Evolutionary conservation across 176 grass and related monocot species (phyloP), one percentile per base, ranked within the genome.

Genomic region (Oryza glaberrima): DNA sequence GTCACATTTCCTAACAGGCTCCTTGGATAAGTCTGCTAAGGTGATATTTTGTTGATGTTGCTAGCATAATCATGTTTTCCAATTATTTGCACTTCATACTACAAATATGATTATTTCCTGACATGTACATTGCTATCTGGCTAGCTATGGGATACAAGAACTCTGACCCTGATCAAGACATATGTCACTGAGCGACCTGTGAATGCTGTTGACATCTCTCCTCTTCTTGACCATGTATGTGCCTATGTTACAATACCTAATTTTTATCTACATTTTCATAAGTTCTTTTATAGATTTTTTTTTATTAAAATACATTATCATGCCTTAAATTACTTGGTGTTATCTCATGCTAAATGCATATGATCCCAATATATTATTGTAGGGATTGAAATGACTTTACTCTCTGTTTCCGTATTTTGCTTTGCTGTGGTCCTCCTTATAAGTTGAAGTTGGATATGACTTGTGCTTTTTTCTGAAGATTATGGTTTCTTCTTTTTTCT

Each of bases 131-230:
- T 41, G 65, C 47, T 76, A 15, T 60, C 15, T 86, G n/a, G 17
- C 41, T 87, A 99, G 93, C 81, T 99, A 5, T 99, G 91, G 93
- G 96, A 99, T 83, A 10, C 88, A 82, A 96, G 94, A 47, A 92
- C 90, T 4, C 45, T 96, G 76, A 92, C 90, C 75, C 78, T 91
- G 51, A 88, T 99, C 78, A 96, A 96, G 91, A 96, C 94, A 0
- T 98, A 99, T 70, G 83, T 84, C 69, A 96, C 84, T 0, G 96
- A 99, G 77, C 86, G 91, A n/a, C 96, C 96, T 1, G 96, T 99
- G 40, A 96, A 99, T 88, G 91, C 96, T 79, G 90, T 89, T 16
- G 93, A 94, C 65, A 91, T 99, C 66, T 99, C 93, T 89, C 96
- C 96, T 32, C 87, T 91, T 63, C 91, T 96, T 60, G 84, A 99